A percentile compares a stretch with the other conserved stretches of the same genome.
phyloP scores from a whole-genome alignment of 129 eudicot genomes.

The Flaveria ramosissima region DNA sequence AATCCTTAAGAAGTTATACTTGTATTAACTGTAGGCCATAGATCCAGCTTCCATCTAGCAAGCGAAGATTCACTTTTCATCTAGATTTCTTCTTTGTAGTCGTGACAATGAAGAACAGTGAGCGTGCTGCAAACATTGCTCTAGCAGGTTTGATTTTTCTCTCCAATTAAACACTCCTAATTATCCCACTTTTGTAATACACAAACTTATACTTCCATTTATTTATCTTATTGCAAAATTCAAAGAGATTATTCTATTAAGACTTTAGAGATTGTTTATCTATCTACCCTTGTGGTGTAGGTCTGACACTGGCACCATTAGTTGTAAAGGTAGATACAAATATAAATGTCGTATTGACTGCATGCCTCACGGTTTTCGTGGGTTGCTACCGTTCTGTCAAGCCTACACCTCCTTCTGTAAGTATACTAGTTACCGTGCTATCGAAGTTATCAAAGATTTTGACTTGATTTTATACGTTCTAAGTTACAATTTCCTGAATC shows the following conservation, averaged over 20 bases:
- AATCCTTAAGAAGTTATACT: constrained; percentile 19
- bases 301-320: constrained; percentile 82
- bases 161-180: too few species aligned
- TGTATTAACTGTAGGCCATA: constrained; percentile 18
- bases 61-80: constrained; percentile 24
- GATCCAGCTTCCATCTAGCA: constrained; percentile 24
- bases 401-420: constrained; percentile 89
- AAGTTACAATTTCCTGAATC: constrained; percentile 1
- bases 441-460: constrained; percentile 8
- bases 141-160: constrained; percentile 57
- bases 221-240: constrained; percentile 1
- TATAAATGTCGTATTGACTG: constrained; percentile 83
- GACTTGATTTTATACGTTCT: neutral
- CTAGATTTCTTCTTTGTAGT: constrained; percentile 26
- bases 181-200: neutral
- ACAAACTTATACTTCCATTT: constrained; percentile 7
- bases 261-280: constrained; percentile 17
- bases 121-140: constrained; percentile 79
- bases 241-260: neutral
- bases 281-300: constrained; percentile 41
- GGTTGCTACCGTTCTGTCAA: constrained; percentile 95
- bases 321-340: constrained; percentile 85
- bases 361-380: constrained; percentile 86
- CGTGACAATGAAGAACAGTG: constrained; percentile 66
- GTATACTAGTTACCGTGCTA: constrained; percentile 30